Base-by-base conservation (phyloP, 768 basidiomycete genomes). In the Erythrobasidium yunnanense region DNA sequence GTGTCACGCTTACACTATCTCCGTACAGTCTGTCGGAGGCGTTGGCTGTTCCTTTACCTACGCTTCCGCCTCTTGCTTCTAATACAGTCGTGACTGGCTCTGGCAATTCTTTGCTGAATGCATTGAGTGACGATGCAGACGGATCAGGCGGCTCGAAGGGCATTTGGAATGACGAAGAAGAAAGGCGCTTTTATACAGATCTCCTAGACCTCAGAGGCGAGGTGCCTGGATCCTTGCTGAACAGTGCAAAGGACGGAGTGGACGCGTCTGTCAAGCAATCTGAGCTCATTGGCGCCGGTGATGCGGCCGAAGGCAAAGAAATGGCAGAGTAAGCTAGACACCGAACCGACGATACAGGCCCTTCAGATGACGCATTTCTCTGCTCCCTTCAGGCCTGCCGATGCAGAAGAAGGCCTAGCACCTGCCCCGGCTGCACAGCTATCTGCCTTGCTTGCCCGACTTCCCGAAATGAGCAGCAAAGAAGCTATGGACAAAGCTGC, bases 161-260 rank as follows among this genome's bases (percentile, higher is more conserved):
- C 2, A 91, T 96, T 75, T 99, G 95, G 95, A 90, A 90, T 75
- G 95, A 97, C 71, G 95, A 97, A 70, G 93, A 99, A 78, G 93
- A 96, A 75, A 81, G 87, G 23, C 80, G 85, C 66, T 97, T 93
- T 77, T 97, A 86, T 71, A 93, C 96, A 73, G 91, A 96, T 67
- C 79, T 95, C 46, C 83, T 87, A 66, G 95, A 97, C 75, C 75
- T 96, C 57, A 86, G 86, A 66, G 90, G 95, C 66, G 89, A 90
- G 66, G 90, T 95, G 1, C 95, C 95, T 0, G 84, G 55, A 82
- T 97, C 38, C 79, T 97, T 20, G 34, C 46, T 92, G 53, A 74
- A 72, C 22, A 68, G 58, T 0, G 56, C 79, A 11, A 42, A 58
- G 20, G 45, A 20, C 13, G 74, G n/a, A n/a, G n/a, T n/a, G n/a